A percentile compares a stretch with the other conserved stretches of the same genome.
Evolutionary conservation across 495 filamentous ascomycete species (phyloP).

Genomic region (Polyplosphaeria fusca): DNA sequence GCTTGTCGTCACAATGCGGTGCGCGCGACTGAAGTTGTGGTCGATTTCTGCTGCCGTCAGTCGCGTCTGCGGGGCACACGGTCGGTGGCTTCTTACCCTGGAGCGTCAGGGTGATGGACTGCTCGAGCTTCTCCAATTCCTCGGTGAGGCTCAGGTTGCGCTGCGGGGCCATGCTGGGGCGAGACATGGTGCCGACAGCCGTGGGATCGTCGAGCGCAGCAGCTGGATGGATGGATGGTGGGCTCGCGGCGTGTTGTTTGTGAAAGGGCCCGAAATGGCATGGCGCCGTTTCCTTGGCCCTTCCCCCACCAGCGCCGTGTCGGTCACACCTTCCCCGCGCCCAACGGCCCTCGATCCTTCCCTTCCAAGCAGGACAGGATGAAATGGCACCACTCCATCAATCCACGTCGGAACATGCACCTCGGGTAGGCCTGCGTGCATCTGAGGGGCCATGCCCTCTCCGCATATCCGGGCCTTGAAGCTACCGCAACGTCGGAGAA

Average conservation of each 20-base stretch:
- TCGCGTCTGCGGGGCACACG: slow-evolving; percentile 6
- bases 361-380: no score
- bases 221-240: not conserved
- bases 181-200: slow-evolving; percentile 30
- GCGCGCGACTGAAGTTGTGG: slow-evolving; percentile 93
- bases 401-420: no score
- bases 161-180: slow-evolving; percentile 50
- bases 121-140: slow-evolving; percentile 93
- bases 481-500: not conserved
- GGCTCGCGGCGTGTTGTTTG: not conserved
- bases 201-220: not conserved
- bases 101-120: slow-evolving; percentile 91
- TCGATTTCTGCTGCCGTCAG: slow-evolving; percentile 74
- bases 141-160: slow-evolving; percentile 81
- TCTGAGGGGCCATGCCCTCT: slow-evolving; percentile 3
- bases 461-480: slow-evolving; percentile 5
- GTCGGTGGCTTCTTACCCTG: slow-evolving; percentile 60
- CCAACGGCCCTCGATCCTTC: no score
- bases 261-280: not conserved
- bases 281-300: not conserved
- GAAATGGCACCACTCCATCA: no score
- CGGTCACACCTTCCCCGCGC: not conserved
- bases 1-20: slow-evolving; percentile 90
- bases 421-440: not conserved
- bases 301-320: not conserved